These are phyloP conservation scores for Trichomonascus vanleenenianus DNA, from an alignment of 805 yeast genomes.

Conservation along the genomic window DNA sequence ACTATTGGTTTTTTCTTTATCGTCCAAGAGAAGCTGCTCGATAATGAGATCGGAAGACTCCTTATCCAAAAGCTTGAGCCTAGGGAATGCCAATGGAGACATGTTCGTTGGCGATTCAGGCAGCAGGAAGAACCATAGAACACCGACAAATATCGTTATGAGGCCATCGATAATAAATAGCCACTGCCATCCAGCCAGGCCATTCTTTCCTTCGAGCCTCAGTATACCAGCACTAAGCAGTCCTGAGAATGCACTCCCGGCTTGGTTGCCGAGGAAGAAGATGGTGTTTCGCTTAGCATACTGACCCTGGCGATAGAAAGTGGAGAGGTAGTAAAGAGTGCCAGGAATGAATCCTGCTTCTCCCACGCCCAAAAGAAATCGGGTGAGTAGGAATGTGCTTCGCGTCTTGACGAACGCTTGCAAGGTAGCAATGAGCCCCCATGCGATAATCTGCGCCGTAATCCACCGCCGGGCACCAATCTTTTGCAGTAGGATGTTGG, in stretches of 20 bases:
- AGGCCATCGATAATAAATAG: slow-evolving; percentile 51
- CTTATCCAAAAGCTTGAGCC: slow-evolving; percentile 4
- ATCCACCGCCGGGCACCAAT: slow-evolving; percentile 42
- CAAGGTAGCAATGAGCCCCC: slow-evolving; percentile 30
- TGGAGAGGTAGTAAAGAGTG: slow-evolving; percentile 28
- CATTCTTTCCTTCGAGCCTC: slow-evolving; percentile 33
- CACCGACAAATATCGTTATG: slow-evolving; percentile 32
- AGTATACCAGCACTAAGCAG: slow-evolving; percentile 41
- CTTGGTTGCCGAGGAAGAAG: slow-evolving; percentile 40
- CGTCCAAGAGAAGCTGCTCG: slow-evolving; percentile 5
- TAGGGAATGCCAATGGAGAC: slow-evolving; percentile 5
- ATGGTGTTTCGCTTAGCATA: slow-evolving; percentile 31
- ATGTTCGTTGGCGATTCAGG: slow-evolving; percentile 39
- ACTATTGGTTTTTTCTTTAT: slow-evolving; percentile 31
- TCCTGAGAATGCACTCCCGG: slow-evolving; percentile 46
- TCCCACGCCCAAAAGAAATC: slow-evolving; percentile 30
- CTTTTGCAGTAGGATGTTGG: slow-evolving; percentile 26
- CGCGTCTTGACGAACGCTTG: slow-evolving; percentile 27
- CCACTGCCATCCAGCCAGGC: slow-evolving; percentile 43
- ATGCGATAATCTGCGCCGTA: slow-evolving; percentile 17
- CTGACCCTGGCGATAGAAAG: slow-evolving; percentile 34
- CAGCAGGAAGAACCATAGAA: slow-evolving; percentile 35
- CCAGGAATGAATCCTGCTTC: slow-evolving; percentile 38
- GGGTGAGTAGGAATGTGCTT: slow-evolving; percentile 32
- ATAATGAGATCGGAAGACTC: slow-evolving; percentile 1